Evolutionary conservation across 495 filamentous ascomycete species (phyloP).

Genomic region (Ascodesmis nigricans): DNA sequence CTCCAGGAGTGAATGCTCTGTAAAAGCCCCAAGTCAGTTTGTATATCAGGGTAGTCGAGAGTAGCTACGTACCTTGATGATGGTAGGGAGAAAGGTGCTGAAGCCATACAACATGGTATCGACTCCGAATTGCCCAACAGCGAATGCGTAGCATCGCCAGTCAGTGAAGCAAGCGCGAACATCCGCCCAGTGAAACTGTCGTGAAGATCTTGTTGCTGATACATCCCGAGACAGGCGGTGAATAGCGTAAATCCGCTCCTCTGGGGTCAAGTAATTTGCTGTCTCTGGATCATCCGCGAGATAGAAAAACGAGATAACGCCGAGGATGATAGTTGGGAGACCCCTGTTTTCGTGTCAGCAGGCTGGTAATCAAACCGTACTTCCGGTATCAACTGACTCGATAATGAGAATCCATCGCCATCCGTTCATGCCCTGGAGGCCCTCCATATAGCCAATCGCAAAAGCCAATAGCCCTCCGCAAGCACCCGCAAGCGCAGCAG

Average conservation of each 20-base stretch:
- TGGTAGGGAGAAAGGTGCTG: conserved; percentile 56
- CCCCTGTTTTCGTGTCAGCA: conserved; percentile 23
- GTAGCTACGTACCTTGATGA: conserved; percentile 52
- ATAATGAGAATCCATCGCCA: conserved; percentile 51
- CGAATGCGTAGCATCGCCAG: conserved; percentile 42
- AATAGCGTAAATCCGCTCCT: conserved; percentile 33
- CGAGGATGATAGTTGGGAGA: conserved; percentile 42
- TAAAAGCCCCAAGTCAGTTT: no score
- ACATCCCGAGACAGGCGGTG: conserved; percentile 29
- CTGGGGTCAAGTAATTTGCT: conserved; percentile 37
- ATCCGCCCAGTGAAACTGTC: conserved; percentile 33
- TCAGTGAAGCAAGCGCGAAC: conserved; percentile 32
- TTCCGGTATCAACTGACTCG: no score
- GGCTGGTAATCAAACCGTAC: neutral
- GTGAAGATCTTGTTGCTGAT: conserved; percentile 36
- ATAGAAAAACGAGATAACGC: conserved; percentile 36
- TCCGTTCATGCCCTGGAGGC: conserved; percentile 35
- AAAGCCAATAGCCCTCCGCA: conserved; percentile 57
- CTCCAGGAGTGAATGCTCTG: no score
- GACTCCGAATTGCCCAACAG: conserved; percentile 39
- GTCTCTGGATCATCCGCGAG: conserved; percentile 43
- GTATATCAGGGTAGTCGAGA: no score
- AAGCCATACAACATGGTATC: conserved; percentile 61
- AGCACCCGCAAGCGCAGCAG: conserved; percentile 51
- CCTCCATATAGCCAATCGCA: conserved; percentile 46